Percentiles rank a stretch among this genome's conserved stretches.
These are phyloP conservation scores for Kalaharituber pfeilii DNA, from an alignment of 2,329 filamentous ascomycete genomes.

Conservation along the genomic window DNA sequence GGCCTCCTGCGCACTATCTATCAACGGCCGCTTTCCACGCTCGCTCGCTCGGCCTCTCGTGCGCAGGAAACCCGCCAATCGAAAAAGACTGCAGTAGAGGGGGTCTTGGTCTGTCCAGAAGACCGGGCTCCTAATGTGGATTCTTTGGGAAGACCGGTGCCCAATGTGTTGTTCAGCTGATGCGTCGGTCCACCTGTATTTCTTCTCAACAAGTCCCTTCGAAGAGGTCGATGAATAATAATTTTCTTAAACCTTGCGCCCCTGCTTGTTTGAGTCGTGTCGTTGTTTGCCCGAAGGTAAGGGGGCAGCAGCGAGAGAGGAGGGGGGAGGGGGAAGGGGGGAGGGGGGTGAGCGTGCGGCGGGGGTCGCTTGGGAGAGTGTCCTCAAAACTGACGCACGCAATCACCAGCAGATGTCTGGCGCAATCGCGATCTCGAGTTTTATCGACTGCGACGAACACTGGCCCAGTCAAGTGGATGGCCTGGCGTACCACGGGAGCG, in stretches of 20 bases:
- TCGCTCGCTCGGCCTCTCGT: not conserved
- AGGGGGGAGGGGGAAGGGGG: not conserved
- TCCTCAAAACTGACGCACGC: not conserved
- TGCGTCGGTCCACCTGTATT: too few relatives aligned
- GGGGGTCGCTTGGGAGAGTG: not conserved
- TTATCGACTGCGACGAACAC: not conserved
- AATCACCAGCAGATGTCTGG: slow-evolving; percentile 1
- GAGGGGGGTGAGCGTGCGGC: not conserved
- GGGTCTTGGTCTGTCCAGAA: too few relatives aligned
- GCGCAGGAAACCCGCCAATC: too few relatives aligned
- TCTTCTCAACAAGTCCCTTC: too few relatives aligned
- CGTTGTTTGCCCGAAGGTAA: not conserved
- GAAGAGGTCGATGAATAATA: not conserved
- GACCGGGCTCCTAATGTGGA: too few relatives aligned
- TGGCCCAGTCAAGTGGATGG: not conserved
- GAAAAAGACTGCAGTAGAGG: too few relatives aligned
- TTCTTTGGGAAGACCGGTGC: not conserved
- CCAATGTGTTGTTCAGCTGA: not conserved
- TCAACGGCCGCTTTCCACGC: not conserved
- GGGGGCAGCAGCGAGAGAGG: not conserved
- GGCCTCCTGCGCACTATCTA: not conserved
- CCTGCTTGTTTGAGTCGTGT: slow-evolving; percentile 1
- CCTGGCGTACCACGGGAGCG: not conserved
- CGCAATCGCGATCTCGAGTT: not conserved
- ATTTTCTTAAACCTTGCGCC: not conserved